Evolutionary conservation across 2,329 filamentous ascomycete genomes (phyloP).

Genomic region (Alternaria tenuissima): DNA sequence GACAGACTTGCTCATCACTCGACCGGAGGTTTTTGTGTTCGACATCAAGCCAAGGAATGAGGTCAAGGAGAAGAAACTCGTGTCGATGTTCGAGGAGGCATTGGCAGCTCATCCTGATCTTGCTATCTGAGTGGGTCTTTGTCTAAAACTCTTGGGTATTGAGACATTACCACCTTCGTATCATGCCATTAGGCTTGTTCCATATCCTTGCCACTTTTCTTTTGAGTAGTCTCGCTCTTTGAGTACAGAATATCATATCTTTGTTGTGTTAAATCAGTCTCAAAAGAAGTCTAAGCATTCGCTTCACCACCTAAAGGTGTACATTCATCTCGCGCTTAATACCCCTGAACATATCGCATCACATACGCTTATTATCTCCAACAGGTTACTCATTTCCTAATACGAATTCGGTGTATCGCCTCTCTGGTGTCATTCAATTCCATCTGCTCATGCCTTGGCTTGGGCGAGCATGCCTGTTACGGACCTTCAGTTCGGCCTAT

Average conservation of each 20-base stretch:
- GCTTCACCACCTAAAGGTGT: background rate
- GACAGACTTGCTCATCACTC: conserved; percentile 10
- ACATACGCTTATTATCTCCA: background rate
- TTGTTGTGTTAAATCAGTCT: background rate
- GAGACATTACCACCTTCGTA: rapidly evolving
- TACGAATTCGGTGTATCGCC: rapidly evolving
- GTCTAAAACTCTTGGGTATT: background rate
- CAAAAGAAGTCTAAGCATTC: background rate
- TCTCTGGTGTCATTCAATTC: background rate
- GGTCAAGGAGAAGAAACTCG: conserved; percentile 3
- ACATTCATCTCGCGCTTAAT: background rate
- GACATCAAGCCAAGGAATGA: conserved; percentile 7
- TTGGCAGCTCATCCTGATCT: conserved; percentile 1
- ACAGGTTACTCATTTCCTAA: background rate
- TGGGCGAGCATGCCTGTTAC: background rate
- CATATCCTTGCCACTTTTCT: background rate
- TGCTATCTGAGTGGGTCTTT: background rate
- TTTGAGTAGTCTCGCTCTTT: background rate
- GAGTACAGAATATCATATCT: background rate
- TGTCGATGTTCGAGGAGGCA: conserved; percentile 7
- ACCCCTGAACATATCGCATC: background rate
- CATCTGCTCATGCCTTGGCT: background rate
- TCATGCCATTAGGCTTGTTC: background rate
- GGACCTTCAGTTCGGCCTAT: no score
- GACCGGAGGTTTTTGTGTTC: conserved; percentile 6